These are phyloP conservation scores for Colletotrichum karsti DNA, from an alignment of 2,329 filamentous ascomycete genomes.

Conservation along the genomic window DNA sequence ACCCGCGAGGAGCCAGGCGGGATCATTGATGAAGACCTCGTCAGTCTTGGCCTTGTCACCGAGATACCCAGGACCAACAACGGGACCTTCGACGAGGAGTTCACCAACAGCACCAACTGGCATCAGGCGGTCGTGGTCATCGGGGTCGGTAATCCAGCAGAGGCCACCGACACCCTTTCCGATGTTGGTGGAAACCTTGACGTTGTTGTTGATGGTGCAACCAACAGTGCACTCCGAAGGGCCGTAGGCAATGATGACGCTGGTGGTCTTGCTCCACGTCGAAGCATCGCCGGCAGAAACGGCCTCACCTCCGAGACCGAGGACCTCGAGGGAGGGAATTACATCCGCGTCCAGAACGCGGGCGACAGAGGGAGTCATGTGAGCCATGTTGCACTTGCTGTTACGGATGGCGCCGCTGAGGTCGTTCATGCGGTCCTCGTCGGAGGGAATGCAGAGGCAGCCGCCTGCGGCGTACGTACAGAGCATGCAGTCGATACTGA, in stretches of 20 bases:
- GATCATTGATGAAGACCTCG: slow-evolving; percentile 65
- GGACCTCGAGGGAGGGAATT: slow-evolving; percentile 54
- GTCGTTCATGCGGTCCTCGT: slow-evolving; percentile 61
- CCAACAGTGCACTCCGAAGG: slow-evolving; percentile 64
- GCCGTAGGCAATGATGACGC: slow-evolving; percentile 60
- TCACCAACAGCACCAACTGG: slow-evolving; percentile 60
- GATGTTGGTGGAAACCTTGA: slow-evolving; percentile 52
- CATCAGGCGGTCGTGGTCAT: slow-evolving; percentile 54
- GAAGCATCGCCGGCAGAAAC: slow-evolving; percentile 60
- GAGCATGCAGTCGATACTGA: slow-evolving; percentile 63
- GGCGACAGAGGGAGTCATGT: slow-evolving; percentile 61
- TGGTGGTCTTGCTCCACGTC: slow-evolving; percentile 54
- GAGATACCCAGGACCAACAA: slow-evolving; percentile 70
- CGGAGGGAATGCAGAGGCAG: slow-evolving; percentile 62
- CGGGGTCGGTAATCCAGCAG: slow-evolving; percentile 61
- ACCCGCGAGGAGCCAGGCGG: slow-evolving; percentile 57
- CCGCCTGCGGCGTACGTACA: slow-evolving; percentile 60
- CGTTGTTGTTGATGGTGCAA: slow-evolving; percentile 56
- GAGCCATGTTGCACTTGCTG: slow-evolving; percentile 56
- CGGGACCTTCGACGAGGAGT: slow-evolving; percentile 64
- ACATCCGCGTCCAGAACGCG: slow-evolving; percentile 55
- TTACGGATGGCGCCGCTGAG: slow-evolving; percentile 53
- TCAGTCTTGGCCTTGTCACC: slow-evolving; percentile 65
- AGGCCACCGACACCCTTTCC: slow-evolving; percentile 56
- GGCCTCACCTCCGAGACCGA: slow-evolving; percentile 60